A percentile compares a stretch with the other conserved stretches of the same genome.
Evolutionary conservation across 371 early-diverging fungal species (phyloP).

Genomic region (Lichtheimia ornata): DNA sequence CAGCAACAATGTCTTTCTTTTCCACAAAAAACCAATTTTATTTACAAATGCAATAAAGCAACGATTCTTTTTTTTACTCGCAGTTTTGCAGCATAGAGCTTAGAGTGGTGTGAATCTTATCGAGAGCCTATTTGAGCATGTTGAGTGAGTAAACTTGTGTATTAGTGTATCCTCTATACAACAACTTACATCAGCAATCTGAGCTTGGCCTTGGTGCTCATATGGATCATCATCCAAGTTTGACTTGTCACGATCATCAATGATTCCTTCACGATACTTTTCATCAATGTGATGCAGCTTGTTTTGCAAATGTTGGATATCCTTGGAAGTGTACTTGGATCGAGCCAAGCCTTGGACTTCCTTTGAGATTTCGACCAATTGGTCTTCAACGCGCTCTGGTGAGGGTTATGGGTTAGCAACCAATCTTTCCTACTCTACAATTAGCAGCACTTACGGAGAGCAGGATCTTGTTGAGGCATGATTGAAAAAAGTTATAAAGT

Average conservation of each 20-base stretch:
- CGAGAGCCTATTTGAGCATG: constrained; percentile 14
- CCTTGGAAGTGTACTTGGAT: constrained; percentile 30
- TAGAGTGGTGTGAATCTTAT: constrained; percentile 33
- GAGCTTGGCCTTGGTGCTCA: constrained; percentile 44
- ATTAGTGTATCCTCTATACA: too few relatives aligned
- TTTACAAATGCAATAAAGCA: too few relatives aligned
- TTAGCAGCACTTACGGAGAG: constrained; percentile 1
- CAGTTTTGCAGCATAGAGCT: constrained; percentile 31
- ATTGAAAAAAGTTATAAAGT: not conserved
- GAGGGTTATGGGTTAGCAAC: not conserved
- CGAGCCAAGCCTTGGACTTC: constrained; percentile 35
- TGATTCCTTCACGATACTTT: constrained; percentile 22
- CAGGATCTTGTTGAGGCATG: constrained; percentile 7
- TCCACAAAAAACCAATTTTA: too few relatives aligned
- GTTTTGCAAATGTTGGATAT: constrained; percentile 34
- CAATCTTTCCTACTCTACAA: too few relatives aligned
- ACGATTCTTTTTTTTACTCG: constrained; percentile 16
- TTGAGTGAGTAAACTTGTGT: too few relatives aligned
- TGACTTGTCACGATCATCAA: constrained; percentile 18
- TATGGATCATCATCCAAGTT: constrained; percentile 28
- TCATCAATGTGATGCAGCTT: constrained; percentile 32
- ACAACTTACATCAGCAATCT: constrained; percentile 30
- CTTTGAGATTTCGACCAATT: constrained; percentile 40
- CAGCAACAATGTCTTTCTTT: not conserved
- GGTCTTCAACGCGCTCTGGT: constrained; percentile 35